Evolutionary conservation across 371 early-diverging fungal species (phyloP).

Genomic region (Aphelidium insulamus): DNA sequence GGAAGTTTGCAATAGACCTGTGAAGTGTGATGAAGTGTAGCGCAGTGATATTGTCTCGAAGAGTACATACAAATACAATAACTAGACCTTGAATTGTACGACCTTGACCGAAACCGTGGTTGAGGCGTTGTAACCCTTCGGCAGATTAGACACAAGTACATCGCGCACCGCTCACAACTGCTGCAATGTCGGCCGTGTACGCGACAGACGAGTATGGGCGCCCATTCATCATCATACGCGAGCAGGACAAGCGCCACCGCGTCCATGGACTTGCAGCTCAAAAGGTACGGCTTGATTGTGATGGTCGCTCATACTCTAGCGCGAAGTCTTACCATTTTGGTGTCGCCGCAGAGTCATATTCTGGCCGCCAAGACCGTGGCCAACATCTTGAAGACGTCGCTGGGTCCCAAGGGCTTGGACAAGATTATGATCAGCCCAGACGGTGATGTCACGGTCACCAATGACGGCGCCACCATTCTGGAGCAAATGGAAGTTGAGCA

Average conservation of each 20-base stretch:
- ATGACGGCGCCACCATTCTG: conserved; percentile 99
- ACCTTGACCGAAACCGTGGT: no score
- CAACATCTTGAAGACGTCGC: conserved; percentile 85
- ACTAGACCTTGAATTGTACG: no score
- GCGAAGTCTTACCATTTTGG: background rate
- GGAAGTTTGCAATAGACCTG: no score
- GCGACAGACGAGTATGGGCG: conserved; percentile 78
- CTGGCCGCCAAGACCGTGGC: conserved; percentile 92
- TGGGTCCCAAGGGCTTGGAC: conserved; percentile 98
- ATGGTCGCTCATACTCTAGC: background rate
- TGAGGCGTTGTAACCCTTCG: no score
- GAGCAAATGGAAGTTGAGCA: conserved; percentile 97
- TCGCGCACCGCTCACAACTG: no score
- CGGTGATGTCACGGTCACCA: conserved; percentile 98
- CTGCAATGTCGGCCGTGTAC: conserved; percentile 12
- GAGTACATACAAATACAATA: no score
- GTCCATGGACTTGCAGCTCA: conserved; percentile 72
- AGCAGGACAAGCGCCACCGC: conserved; percentile 72
- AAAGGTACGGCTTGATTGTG: conserved; percentile 33
- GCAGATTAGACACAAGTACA: no score
- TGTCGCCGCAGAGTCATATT: conserved; percentile 34
- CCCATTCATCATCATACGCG: conserved; percentile 87
- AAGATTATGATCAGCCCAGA: conserved; percentile 98
- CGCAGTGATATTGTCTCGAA: no score
- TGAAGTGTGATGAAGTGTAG: no score